Conservation (phyloP, 2,329 filamentous ascomycete genomes). For the Claviceps sp. region DNA sequence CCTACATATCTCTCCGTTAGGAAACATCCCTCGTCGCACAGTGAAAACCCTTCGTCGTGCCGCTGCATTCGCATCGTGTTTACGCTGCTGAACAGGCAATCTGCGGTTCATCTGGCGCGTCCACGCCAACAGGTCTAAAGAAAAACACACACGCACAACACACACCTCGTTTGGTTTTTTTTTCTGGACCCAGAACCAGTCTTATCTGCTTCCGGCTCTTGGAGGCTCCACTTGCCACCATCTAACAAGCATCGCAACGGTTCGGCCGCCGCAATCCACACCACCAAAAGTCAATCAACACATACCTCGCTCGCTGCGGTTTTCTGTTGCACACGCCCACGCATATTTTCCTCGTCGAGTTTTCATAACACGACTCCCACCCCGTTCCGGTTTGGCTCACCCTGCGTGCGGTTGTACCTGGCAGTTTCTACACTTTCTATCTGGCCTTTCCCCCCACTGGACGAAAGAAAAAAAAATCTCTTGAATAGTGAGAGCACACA, state of each 20-base stretch:
- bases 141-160: conserved; percentile 8
- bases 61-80: conserved; percentile 10
- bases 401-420: conserved; percentile 12
- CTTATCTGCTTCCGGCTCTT: conserved; percentile 14
- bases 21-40: conserved; percentile 1
- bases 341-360: conserved; percentile 4
- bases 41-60: conserved; percentile 1
- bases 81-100: conserved; percentile 3
- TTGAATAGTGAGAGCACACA: conserved; percentile 2
- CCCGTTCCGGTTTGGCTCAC: conserved; percentile 12
- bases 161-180: conserved; percentile 9
- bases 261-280: conserved; percentile 10
- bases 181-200: conserved; percentile 11
- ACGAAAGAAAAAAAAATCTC: conserved; percentile 18
- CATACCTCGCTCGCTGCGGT: not conserved
- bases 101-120: conserved; percentile 5
- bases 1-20: conserved; percentile 7
- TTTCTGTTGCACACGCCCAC: conserved; percentile 4
- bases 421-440: conserved; percentile 2
- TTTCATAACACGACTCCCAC: conserved; percentile 12
- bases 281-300: conserved; percentile 6
- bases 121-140: conserved; percentile 8
- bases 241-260: conserved; percentile 12
- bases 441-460: conserved; percentile 6
- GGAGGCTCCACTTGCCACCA: conserved; percentile 13